These are phyloP conservation scores for Boletus smithii DNA, from an alignment of 1,284 basidiomycete genomes.

Conservation along the genomic window DNA sequence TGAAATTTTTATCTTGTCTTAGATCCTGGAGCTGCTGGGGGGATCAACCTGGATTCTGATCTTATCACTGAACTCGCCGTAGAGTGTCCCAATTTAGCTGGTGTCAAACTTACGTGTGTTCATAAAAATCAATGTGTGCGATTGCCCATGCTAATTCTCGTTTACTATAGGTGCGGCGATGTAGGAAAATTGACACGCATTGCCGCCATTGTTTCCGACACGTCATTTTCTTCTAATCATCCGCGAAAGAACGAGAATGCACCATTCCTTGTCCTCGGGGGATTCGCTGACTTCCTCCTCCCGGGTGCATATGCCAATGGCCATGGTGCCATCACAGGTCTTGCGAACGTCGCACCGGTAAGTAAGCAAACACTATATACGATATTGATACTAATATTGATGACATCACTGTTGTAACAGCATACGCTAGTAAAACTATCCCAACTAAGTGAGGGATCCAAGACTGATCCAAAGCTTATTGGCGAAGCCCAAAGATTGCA, in stretches of 20 bases:
- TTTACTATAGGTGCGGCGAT: slow-evolving; percentile 66
- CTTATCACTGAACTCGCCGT: slow-evolving; percentile 75
- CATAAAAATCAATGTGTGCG: neutral
- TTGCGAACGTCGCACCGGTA: slow-evolving; percentile 77
- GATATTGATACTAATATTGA: neutral
- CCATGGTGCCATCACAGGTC: slow-evolving; percentile 80
- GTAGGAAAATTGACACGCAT: slow-evolving; percentile 89
- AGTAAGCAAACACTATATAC: slow-evolving; percentile 24
- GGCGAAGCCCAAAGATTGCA: slow-evolving; percentile 74
- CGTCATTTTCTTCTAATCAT: slow-evolving; percentile 52
- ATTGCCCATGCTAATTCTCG: slow-evolving; percentile 2
- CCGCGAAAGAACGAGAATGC: slow-evolving; percentile 63
- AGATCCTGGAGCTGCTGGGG: slow-evolving; percentile 81
- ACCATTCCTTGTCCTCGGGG: slow-evolving; percentile 76
- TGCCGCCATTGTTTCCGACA: slow-evolving; percentile 60
- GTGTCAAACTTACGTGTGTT: slow-evolving; percentile 83
- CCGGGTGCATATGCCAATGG: slow-evolving; percentile 66
- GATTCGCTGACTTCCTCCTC: slow-evolving; percentile 75
- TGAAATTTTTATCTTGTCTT: slow-evolving; percentile 7
- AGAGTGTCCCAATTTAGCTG: slow-evolving; percentile 70
- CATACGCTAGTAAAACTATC: slow-evolving; percentile 61
- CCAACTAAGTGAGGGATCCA: slow-evolving; percentile 55
- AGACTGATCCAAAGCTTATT: slow-evolving; percentile 54
- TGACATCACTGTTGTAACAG: slow-evolving; percentile 34
- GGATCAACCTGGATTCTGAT: slow-evolving; percentile 86